Conservation (phyloP, 495 filamentous ascomycete species). For the Stereocaulon alpinum region DNA sequence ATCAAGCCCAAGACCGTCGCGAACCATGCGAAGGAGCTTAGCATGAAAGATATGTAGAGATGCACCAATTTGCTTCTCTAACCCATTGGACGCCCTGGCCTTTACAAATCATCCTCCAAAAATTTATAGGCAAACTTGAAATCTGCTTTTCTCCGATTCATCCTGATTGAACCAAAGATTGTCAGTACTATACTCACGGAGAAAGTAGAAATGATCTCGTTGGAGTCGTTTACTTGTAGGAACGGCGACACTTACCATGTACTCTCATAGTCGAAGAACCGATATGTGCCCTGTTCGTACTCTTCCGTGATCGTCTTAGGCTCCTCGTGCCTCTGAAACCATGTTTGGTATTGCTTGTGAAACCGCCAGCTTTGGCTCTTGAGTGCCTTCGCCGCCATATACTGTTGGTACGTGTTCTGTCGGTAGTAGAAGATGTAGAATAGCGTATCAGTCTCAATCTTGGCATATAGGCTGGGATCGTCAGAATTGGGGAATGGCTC, state of each 20-base stretch:
- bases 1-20: slow-evolving; percentile 2
- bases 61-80: neutral
- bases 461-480: slow-evolving; percentile 71
- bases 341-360: slow-evolving; percentile 98
- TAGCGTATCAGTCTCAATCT: slow-evolving; percentile 90
- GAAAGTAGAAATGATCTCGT: slow-evolving; percentile 10
- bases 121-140: slow-evolving; percentile 99
- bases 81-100: neutral
- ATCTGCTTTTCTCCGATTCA: slow-evolving; percentile 96
- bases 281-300: slow-evolving; percentile 95
- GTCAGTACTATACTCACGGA: slow-evolving; percentile 11
- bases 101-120: slow-evolving; percentile 79
- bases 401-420: slow-evolving; percentile 91
- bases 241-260: slow-evolving; percentile 58
- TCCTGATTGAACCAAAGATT: slow-evolving; percentile 48
- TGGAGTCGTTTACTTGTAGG: neutral
- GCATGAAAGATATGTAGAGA: slow-evolving; percentile 1
- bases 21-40: slow-evolving; percentile 9
- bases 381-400: slow-evolving; percentile 86
- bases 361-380: slow-evolving; percentile 98
- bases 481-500: slow-evolving; percentile 84
- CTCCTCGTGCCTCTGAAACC: slow-evolving; percentile 98
- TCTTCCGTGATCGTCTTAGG: slow-evolving; percentile 97
- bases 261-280: slow-evolving; percentile 99
- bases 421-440: slow-evolving; percentile 99